phyloP scores from a whole-genome alignment of 2,329 filamentous ascomycete species.

The Calonectria pseudoturangicola region DNA sequence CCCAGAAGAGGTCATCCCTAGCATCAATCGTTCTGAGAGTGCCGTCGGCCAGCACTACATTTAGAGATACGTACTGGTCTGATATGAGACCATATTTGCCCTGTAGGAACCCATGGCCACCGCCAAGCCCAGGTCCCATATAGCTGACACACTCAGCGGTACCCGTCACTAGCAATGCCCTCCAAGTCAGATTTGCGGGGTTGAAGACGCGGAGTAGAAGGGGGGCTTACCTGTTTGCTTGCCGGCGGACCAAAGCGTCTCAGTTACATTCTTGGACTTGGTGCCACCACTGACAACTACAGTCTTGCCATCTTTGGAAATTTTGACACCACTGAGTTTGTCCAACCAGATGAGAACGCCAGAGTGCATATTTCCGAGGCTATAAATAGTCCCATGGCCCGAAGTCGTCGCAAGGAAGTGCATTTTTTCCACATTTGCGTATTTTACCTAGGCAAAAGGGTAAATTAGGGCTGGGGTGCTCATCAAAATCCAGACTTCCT shows the following conservation, averaged over 20 bases:
- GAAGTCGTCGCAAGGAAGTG: constrained; percentile 73
- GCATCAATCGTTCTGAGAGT: constrained; percentile 48
- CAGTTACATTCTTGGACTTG: constrained; percentile 65
- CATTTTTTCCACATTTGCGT: constrained; percentile 65
- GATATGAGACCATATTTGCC: constrained; percentile 55
- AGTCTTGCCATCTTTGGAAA: constrained; percentile 65
- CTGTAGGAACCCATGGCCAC: constrained; percentile 57
- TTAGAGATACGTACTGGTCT: constrained; percentile 59
- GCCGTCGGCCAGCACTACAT: constrained; percentile 59
- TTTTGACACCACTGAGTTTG: constrained; percentile 64
- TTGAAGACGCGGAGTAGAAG: neutral
- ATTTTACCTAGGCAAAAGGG: constrained; percentile 59
- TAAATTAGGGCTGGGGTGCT: neutral
- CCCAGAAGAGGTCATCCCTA: constrained; percentile 60
- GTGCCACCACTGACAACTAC: constrained; percentile 70
- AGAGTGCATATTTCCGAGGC: constrained; percentile 66
- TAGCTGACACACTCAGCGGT: constrained; percentile 55
- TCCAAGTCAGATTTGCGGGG: neutral
- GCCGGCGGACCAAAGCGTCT: constrained; percentile 68
- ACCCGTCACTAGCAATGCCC: constrained; percentile 46
- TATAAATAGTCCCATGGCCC: constrained; percentile 70
- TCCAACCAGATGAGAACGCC: constrained; percentile 71
- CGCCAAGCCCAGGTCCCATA: constrained; percentile 56
- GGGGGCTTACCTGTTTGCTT: constrained; percentile 67
- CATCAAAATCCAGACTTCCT: constrained; percentile 36